Conservation (phyloP, 768 basidiomycete genomes). For the Rickenella mellea region DNA sequence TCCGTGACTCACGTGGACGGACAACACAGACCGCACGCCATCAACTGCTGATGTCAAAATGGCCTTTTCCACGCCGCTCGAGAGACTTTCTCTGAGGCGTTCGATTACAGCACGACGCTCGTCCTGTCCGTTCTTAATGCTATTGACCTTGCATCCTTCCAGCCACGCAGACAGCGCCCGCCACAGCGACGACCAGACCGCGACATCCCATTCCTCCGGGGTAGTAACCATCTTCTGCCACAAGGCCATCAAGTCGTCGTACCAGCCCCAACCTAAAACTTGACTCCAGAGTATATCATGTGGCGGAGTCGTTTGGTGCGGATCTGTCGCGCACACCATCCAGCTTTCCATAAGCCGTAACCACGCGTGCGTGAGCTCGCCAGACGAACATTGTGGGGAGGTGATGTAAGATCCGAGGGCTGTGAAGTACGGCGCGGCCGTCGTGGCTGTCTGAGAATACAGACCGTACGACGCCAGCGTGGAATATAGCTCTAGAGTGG, state of each 20-base stretch:
- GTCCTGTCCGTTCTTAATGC: conserved; percentile 49
- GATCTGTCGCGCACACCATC: conserved; percentile 81
- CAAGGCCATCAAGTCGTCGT: conserved; percentile 38
- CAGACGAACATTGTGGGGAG: conserved; percentile 13
- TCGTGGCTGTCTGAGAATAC: conserved; percentile 58
- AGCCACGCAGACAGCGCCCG: conserved; percentile 56
- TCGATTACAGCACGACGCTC: conserved; percentile 39
- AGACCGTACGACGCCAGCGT: conserved; percentile 72
- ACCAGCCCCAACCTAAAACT: conserved; percentile 72
- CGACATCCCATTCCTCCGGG: conserved; percentile 14
- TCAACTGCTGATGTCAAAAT: conserved; percentile 14
- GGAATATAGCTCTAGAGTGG: conserved; percentile 55
- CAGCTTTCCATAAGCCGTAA: conserved; percentile 54
- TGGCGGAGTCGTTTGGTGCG: conserved; percentile 75
- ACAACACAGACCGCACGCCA: conserved; percentile 11
- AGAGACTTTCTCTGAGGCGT: conserved; percentile 31
- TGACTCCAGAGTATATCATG: conserved; percentile 92
- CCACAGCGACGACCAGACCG: conserved; percentile 34
- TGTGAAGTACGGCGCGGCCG: conserved; percentile 46
- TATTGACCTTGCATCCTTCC: conserved; percentile 70
- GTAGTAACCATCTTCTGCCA: conserved; percentile 20
- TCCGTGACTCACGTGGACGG: too few species aligned
- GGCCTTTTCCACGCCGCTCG: conserved; percentile 16
- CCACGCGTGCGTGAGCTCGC: conserved; percentile 39
- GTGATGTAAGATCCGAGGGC: conserved; percentile 38